These are phyloP conservation scores for Tephrocybe rancida DNA, from an alignment of 768 basidiomycete genomes.

Conservation along the genomic window DNA sequence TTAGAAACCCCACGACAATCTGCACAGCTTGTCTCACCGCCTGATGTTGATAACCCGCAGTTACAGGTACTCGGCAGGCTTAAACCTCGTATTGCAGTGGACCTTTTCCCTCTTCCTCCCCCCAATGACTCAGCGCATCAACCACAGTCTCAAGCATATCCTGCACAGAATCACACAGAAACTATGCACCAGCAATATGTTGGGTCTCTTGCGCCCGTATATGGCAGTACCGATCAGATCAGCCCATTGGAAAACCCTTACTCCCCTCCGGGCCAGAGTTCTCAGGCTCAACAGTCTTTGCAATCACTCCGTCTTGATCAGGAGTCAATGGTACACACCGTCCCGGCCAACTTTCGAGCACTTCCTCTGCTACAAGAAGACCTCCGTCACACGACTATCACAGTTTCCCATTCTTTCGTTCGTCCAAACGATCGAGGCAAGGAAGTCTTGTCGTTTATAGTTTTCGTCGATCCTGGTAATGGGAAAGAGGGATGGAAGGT, in stretches of 20 bases:
- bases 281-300: conserved; percentile 20
- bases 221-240: conserved; percentile 11
- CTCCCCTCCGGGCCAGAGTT: conserved; percentile 17
- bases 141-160: conserved; percentile 22
- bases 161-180: conserved; percentile 21
- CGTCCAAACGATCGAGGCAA: conserved; percentile 89
- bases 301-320: conserved; percentile 21
- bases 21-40: conserved; percentile 11
- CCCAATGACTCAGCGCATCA: conserved; percentile 27
- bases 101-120: conserved; percentile 56
- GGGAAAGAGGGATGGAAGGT: conserved; percentile 80
- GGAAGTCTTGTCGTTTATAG: conserved; percentile 89
- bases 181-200: conserved; percentile 15
- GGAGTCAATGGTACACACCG: conserved; percentile 24
- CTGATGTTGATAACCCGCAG: conserved; percentile 5
- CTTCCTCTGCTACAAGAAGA: conserved; percentile 72
- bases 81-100: conserved; percentile 43
- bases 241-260: conserved; percentile 23
- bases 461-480: conserved; percentile 70
- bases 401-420: conserved; percentile 82
- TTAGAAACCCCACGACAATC: conserved; percentile 10
- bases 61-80: conserved; percentile 9
- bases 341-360: conserved; percentile 62
- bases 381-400: conserved; percentile 69
- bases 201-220: conserved; percentile 1